Conservation (phyloP, 768 basidiomycete species). For the Piloderma croceum region DNA sequence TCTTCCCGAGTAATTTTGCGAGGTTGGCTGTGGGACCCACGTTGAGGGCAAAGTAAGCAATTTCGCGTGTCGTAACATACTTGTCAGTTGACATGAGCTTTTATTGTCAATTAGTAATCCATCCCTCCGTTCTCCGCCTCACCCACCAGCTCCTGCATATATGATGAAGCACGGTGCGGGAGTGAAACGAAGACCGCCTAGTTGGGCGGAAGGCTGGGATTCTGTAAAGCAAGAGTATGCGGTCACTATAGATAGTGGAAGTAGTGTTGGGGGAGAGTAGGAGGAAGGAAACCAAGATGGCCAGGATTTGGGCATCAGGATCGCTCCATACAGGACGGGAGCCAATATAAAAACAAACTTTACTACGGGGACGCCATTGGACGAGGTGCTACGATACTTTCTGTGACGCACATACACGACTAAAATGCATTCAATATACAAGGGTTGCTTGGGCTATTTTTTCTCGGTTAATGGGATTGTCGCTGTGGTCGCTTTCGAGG, state of each 20-base stretch:
- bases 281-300: too few species aligned
- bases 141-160: slow-evolving; percentile 13
- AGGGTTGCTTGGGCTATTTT: too few species aligned
- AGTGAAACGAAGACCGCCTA: slow-evolving; percentile 25
- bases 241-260: slow-evolving; percentile 33
- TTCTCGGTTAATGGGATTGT: too few species aligned
- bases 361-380: too few species aligned
- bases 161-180: slow-evolving; percentile 16
- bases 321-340: too few species aligned
- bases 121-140: slow-evolving; percentile 14
- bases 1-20: slow-evolving; percentile 81
- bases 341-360: too few species aligned
- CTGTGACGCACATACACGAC: too few species aligned
- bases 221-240: slow-evolving; percentile 38
- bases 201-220: slow-evolving; percentile 41
- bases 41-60: slow-evolving; percentile 37
- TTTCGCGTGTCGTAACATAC: background rate
- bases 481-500: too few species aligned
- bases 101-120: slow-evolving; percentile 19
- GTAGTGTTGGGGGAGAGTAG: slow-evolving; percentile 19
- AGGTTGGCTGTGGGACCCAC: slow-evolving; percentile 62
- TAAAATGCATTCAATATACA: too few species aligned
- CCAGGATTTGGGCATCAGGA: too few species aligned
- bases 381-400: too few species aligned
- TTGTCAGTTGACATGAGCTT: background rate